Evolutionary conservation across 805 yeast species (phyloP), one percentile per base, ranked within the genome.

Genomic region (Starmerella apicola): DNA sequence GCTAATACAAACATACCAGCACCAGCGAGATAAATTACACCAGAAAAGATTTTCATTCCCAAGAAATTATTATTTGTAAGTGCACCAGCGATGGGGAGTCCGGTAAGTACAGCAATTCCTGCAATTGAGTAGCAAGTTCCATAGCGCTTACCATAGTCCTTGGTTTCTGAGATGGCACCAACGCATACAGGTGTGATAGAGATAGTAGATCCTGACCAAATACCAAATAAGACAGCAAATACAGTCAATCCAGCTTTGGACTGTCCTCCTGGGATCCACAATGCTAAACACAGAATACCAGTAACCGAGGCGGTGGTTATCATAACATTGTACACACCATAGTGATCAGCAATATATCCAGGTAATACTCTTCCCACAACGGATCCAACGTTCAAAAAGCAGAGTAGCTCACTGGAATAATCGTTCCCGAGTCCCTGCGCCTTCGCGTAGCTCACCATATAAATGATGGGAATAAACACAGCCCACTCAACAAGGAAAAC

Each of bases 121-220:
- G 56, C 62, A 23, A 63, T 43, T 26, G 74, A 74, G 55, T 76
- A 78, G 43, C 76, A 68, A 10, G 82, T 67, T 0, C 86, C 85
- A 48, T 75, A 80, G 18, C 80, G 61, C 47, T 72, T 74, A 16
- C 86, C 86, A 56, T 78, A 79, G 43, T 76, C 72, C 41, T 67
- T 63, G 0, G 78, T 74, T 10, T 66, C 67, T 15, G 78, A 72
- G 20, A 81, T 71, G 30, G 71, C 70, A 0, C 80, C 70, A 17
- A 78, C 68, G 46, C 88, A 80, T 1, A 74, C 76, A 0, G 91
- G 88, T 0, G 80, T 70, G 32, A 80, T 52, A 1, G 81, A 68
- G 34, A 81, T 61, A 3, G 80, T 71, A 17, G 53, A 45, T 12
- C 53, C 53, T 4, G 48, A 42, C 45, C 48, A 43, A 28, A 52